phyloP scores from a whole-genome alignment of 208 protist species.

The Naegleria gruberi region DNA sequence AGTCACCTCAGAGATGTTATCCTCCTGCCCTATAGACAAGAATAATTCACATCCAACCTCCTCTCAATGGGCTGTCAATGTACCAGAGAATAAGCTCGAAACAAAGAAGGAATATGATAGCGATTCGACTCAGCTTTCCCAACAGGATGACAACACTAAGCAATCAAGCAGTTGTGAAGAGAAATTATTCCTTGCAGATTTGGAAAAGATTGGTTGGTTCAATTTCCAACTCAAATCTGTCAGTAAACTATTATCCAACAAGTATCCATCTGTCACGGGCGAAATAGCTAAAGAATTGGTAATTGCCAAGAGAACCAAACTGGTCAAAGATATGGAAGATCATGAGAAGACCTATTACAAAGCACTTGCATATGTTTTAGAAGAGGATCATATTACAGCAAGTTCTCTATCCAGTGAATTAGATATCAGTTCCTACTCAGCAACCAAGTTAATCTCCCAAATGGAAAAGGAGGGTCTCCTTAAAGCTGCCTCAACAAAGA shows the following conservation, averaged over 20 bases:
- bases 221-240: not conserved
- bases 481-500: not conserved
- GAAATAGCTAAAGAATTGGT: not conserved
- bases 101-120: not conserved
- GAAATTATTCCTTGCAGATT: not conserved
- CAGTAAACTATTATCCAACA: not conserved
- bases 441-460: not conserved
- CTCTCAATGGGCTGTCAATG: not conserved
- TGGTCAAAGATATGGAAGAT: not conserved
- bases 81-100: not conserved
- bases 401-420: not conserved
- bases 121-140: not conserved
- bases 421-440: not conserved
- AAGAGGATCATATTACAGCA: not conserved
- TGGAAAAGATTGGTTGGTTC: not conserved
- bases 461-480: conserved; percentile 4
- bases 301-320: not conserved
- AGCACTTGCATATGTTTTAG: not conserved
- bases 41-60: not conserved
- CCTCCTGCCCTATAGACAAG: not conserved
- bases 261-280: not conserved
- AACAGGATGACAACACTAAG: not conserved
- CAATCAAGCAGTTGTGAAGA: not conserved
- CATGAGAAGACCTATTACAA: not conserved
- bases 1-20: not conserved